These are phyloP conservation scores for Candolleomyces eurysporus DNA, from an alignment of 768 basidiomycete genomes.

Conservation along the genomic window DNA sequence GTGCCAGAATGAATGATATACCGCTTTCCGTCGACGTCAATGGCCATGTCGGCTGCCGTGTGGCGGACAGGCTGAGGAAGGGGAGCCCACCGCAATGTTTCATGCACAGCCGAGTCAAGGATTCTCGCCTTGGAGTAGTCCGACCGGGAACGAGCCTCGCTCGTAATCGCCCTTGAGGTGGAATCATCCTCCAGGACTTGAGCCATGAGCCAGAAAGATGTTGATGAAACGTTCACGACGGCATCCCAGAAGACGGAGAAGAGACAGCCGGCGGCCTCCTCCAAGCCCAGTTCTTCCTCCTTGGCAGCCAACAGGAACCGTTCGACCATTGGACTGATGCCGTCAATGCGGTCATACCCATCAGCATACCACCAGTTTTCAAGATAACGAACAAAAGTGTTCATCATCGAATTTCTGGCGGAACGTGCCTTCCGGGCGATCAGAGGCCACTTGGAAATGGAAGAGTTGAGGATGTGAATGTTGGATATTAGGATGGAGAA, in stretches of 20 bases:
- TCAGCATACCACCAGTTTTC: constrained; percentile 4
- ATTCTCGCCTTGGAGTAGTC: not conserved
- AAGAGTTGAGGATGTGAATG: not conserved
- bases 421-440: not conserved
- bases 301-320: not conserved
- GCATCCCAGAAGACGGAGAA: not conserved
- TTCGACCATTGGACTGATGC: not conserved
- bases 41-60: not conserved
- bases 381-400: not conserved
- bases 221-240: not conserved
- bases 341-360: not conserved
- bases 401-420: not conserved
- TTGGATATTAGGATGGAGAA: not conserved
- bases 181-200: not conserved
- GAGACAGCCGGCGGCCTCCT: not conserved
- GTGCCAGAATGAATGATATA: not conserved
- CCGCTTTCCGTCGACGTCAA: not conserved
- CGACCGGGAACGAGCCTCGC: not conserved
- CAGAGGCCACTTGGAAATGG: not conserved
- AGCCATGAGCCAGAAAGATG: not conserved
- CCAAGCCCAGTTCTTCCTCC: constrained; percentile 2
- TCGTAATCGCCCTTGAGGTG: not conserved
- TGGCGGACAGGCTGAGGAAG: not conserved
- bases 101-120: not conserved
- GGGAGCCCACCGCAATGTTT: not conserved